A percentile compares a stretch with the other conserved stretches of the same genome.
These are phyloP conservation scores for Hymenoscyphus scutula DNA, from an alignment of 2,329 filamentous ascomycete genomes.

Conservation along the genomic window DNA sequence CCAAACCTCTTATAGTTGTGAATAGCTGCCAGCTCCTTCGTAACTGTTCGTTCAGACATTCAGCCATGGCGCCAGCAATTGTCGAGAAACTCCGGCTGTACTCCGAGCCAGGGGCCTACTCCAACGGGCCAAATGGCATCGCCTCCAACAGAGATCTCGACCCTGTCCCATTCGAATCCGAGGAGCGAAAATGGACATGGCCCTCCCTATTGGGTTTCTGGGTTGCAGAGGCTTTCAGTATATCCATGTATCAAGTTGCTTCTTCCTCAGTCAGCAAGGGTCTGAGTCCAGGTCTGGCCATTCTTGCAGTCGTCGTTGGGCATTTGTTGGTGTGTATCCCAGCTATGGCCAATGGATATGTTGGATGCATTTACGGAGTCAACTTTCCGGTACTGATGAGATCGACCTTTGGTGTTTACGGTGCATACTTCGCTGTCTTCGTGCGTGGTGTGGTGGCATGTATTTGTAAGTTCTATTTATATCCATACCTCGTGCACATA, in stretches of 20 bases:
- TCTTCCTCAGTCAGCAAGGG: constrained; percentile 29
- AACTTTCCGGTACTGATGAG: constrained; percentile 47
- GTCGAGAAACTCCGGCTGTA: constrained; percentile 22
- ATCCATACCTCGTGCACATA: neutral
- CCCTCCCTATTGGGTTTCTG: constrained; percentile 29
- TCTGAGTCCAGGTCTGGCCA: constrained; percentile 27
- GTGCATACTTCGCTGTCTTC: constrained; percentile 40
- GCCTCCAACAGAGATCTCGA: constrained; percentile 28
- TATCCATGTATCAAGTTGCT: constrained; percentile 32
- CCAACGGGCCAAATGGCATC: constrained; percentile 18
- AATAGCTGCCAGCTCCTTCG: neutral
- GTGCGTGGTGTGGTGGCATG: constrained; percentile 36
- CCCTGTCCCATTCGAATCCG: constrained; percentile 27
- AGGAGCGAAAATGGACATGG: constrained; percentile 29
- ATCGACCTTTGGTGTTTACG: constrained; percentile 44
- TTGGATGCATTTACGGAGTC: constrained; percentile 44
- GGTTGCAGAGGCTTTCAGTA: constrained; percentile 32
- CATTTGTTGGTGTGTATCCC: constrained; percentile 55
- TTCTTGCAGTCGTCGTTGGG: constrained; percentile 50
- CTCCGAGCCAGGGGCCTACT: constrained; percentile 21
- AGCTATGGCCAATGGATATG: constrained; percentile 45
- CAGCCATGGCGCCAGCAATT: constrained; percentile 17
- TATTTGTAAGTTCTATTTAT: constrained; percentile 23
- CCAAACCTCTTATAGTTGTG: neutral
- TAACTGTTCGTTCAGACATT: neutral